Evolutionary conservation across 2,329 filamentous ascomycete genomes (phyloP).

Genomic region (Fusarium domesticum): DNA sequence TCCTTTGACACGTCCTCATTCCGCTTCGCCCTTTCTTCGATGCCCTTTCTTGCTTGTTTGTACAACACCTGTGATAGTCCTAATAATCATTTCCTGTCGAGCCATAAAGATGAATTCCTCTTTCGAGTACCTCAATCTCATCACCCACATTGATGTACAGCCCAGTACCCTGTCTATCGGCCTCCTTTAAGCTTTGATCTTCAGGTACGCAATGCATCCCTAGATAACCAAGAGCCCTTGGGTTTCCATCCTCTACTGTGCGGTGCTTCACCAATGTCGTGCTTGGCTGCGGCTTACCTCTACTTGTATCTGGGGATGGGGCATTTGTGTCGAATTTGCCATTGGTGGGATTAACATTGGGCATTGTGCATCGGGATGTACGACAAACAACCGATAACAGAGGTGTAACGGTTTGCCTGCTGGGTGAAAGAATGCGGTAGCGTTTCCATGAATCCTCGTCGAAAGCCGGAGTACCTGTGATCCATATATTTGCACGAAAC

Average conservation of each 20-base stretch:
- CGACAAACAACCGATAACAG: constrained; percentile 17
- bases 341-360: constrained; percentile 14
- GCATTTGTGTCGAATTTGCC: constrained; percentile 9
- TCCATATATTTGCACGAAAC: constrained; percentile 19
- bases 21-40: too few relatives aligned
- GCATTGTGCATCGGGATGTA: constrained; percentile 19
- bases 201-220: constrained; percentile 33
- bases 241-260: constrained; percentile 27
- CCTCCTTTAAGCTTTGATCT: constrained; percentile 14
- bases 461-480: constrained; percentile 14
- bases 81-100: constrained; percentile 29
- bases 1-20: too few relatives aligned
- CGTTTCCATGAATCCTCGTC: constrained; percentile 19
- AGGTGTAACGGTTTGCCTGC: background rate
- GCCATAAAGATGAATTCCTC: constrained; percentile 27
- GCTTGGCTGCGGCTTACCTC: constrained; percentile 28
- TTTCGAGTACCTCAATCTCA: constrained; percentile 30
- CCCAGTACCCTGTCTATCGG: background rate
- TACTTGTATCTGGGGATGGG: constrained; percentile 7
- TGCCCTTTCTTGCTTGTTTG: too few relatives aligned
- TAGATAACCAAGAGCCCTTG: constrained; percentile 27
- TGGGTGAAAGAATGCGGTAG: constrained; percentile 1
- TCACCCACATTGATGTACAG: constrained; percentile 27
- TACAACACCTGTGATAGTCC: background rate
- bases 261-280: constrained; percentile 23